Conservation (phyloP, 140 eudicot species). For the Eryngium alpinum region DNA sequence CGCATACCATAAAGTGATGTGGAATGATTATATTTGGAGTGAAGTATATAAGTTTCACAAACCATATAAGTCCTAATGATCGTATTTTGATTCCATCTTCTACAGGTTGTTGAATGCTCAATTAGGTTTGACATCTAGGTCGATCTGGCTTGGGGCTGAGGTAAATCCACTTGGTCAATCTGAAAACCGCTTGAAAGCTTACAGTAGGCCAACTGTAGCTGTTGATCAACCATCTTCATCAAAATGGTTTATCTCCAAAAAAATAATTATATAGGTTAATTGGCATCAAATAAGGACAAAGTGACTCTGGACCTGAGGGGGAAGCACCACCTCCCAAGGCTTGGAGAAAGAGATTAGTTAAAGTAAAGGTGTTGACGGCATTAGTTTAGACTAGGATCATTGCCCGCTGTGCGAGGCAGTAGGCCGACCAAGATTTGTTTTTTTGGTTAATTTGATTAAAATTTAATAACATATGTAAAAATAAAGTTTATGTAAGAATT, state of each 20-base stretch:
- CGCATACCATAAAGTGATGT: not conserved
- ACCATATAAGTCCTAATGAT: not conserved
- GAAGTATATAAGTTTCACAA: not conserved
- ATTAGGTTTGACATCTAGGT: conserved; percentile 84
- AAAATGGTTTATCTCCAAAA: conserved; percentile 80
- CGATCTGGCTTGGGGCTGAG: conserved; percentile 91
- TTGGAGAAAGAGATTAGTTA: conserved; percentile 80
- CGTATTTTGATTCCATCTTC: not conserved
- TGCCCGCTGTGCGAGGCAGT: too few species aligned
- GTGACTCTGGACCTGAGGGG: conserved; percentile 43
- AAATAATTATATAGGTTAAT: conserved; percentile 38
- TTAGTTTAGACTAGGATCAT: conserved; percentile 33
- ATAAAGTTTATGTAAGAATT: too few species aligned
- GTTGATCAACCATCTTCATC: conserved; percentile 40
- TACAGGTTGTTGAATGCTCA: conserved; percentile 79
- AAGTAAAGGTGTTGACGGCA: conserved; percentile 59
- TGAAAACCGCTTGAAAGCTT: conserved; percentile 59
- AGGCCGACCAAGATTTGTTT: too few species aligned
- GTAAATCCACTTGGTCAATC: conserved; percentile 78
- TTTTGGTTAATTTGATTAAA: too few species aligned
- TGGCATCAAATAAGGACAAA: conserved; percentile 65
- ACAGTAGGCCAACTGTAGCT: conserved; percentile 65
- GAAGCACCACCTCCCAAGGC: conserved; percentile 63
- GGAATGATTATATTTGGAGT: not conserved
- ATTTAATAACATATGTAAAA: too few species aligned